These are phyloP conservation scores for Mucor circinelloides DNA, from an alignment of 371 early-diverging fungal species.

Conservation along the genomic window DNA sequence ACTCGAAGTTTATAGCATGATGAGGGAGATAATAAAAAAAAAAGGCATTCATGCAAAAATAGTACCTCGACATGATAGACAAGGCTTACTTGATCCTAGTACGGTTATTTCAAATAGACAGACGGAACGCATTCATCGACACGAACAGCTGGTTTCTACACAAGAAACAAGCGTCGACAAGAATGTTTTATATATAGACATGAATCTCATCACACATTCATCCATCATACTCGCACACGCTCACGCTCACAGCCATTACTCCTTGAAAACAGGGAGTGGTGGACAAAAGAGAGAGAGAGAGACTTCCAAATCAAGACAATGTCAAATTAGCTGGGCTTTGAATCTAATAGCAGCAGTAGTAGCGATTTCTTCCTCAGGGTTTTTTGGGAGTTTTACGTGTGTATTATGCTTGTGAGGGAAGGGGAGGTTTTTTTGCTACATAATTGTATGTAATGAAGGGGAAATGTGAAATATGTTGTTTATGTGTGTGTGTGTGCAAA, in stretches of 20 bases:
- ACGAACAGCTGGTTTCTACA: not conserved
- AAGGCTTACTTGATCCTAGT: no score
- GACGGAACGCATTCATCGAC: not conserved
- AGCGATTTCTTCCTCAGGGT: not conserved
- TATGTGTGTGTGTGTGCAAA: conserved; percentile 1
- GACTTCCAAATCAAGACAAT: not conserved
- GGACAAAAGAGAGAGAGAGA: not conserved
- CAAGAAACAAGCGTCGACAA: not conserved
- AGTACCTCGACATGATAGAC: not conserved
- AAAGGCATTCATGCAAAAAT: not conserved
- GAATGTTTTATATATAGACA: not conserved
- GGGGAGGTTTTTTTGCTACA: not conserved
- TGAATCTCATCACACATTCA: not conserved
- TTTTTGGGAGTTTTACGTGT: not conserved
- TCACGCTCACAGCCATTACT: not conserved
- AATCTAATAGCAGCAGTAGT: not conserved
- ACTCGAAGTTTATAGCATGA: not conserved
- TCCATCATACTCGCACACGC: not conserved
- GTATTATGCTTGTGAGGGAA: not conserved
- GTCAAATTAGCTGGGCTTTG: conserved; percentile 2
- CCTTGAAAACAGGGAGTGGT: not conserved
- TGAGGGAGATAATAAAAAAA: not conserved
- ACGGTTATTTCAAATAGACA: no score
- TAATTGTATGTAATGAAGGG: not conserved
- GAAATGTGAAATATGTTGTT: not conserved